Conservation (phyloP, 345 rosid genomes). For the Cardamine resedifolia region DNA sequence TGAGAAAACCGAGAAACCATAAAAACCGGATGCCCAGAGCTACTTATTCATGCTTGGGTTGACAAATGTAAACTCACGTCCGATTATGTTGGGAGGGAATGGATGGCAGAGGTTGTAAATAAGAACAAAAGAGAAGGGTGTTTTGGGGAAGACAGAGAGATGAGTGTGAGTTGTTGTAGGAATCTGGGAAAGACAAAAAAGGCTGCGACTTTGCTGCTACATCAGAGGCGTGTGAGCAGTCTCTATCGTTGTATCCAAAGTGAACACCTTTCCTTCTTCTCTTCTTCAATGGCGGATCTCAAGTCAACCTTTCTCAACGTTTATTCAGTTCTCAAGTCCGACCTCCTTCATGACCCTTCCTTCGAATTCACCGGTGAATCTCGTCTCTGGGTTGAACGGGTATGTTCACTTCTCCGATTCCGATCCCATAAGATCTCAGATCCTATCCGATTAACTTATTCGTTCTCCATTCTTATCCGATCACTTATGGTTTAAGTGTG, state of each 20-base stretch:
- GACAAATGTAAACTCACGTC: too few relatives aligned
- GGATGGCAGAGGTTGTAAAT: constrained; percentile 17
- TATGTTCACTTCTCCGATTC: neutral
- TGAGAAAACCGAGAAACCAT: too few relatives aligned
- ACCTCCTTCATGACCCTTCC: constrained; percentile 77
- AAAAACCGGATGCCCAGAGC: too few relatives aligned
- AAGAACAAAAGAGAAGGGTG: neutral
- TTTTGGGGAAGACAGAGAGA: constrained; percentile 1
- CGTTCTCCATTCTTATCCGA: neutral
- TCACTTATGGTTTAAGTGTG: neutral
- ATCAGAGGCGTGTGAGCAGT: constrained; percentile 18
- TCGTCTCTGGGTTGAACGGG: constrained; percentile 80
- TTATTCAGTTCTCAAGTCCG: constrained; percentile 60
- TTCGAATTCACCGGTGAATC: constrained; percentile 78
- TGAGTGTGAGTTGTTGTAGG: constrained; percentile 36
- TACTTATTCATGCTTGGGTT: too few relatives aligned
- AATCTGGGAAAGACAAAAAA: constrained; percentile 25
- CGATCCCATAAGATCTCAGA: neutral
- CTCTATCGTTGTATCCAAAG: constrained; percentile 32
- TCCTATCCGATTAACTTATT: neutral
- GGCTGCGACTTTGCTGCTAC: constrained; percentile 2
- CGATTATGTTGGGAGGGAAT: neutral
- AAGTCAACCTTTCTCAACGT: constrained; percentile 60
- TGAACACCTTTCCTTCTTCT: constrained; percentile 12
- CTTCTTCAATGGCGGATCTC: constrained; percentile 67